Conservation (phyloP, 176 grass and related monocot species). For the Carex cristatella region DNA sequence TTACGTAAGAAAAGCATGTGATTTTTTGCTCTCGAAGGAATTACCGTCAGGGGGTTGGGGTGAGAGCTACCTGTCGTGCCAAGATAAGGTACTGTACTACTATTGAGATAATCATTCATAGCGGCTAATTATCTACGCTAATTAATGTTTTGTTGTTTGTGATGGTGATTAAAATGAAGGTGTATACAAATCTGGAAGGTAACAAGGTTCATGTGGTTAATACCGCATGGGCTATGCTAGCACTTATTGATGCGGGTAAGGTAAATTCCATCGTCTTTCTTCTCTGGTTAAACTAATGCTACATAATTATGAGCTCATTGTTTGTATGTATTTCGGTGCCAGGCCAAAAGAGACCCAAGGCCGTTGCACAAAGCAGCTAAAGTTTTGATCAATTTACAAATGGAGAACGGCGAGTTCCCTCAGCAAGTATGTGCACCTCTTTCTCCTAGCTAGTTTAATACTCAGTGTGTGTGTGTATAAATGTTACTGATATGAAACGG, state of each 20-base stretch:
- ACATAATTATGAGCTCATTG: background rate
- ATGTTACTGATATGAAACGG: background rate
- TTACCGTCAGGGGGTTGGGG: conserved; percentile 89
- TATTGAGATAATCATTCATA: background rate
- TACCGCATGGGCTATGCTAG: conserved; percentile 78
- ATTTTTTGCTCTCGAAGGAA: conserved; percentile 84
- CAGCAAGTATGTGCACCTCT: conserved; percentile 64
- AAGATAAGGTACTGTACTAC: too few relatives aligned
- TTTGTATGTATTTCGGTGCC: conserved; percentile 1
- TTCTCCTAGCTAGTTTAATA: too few relatives aligned
- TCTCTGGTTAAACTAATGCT: conserved; percentile 14
- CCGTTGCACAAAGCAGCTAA: conserved; percentile 73
- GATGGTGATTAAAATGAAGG: conserved; percentile 35
- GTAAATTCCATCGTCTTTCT: conserved; percentile 18
- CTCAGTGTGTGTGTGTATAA: background rate
- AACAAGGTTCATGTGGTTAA: conserved; percentile 70
- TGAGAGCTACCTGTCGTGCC: conserved; percentile 72
- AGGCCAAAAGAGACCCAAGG: conserved; percentile 69
- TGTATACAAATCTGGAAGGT: conserved; percentile 86
- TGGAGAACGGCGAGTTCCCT: conserved; percentile 79
- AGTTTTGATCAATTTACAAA: conserved; percentile 71
- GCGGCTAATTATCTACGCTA: background rate
- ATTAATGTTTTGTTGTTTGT: background rate
- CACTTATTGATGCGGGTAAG: conserved; percentile 83
- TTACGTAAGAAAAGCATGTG: conserved; percentile 68